Percentiles rank a stretch among this genome's conserved stretches.
These are phyloP conservation scores for Nannochloris sp. DNA, from an alignment of 139 green algal genomes.

Conservation along the genomic window DNA sequence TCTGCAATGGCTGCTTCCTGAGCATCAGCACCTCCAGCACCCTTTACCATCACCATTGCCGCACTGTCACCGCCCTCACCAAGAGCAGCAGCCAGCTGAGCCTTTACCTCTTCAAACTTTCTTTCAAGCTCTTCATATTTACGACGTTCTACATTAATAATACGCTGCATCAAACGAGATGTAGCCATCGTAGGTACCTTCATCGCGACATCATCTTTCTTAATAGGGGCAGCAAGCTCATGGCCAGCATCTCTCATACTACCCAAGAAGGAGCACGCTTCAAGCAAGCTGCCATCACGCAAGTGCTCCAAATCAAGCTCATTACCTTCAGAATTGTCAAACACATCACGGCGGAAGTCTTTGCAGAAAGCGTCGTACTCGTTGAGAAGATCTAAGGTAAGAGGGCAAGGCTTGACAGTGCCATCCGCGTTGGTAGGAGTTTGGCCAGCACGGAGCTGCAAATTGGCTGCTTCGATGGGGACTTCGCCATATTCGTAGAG, in stretches of 20 bases:
- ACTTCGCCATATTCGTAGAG: slow-evolving; percentile 7
- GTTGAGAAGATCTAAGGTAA: slow-evolving; percentile 19
- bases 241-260: background rate
- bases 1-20: background rate
- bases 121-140: background rate
- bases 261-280: background rate
- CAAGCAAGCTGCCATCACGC: background rate
- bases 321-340: background rate
- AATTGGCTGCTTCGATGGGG: background rate
- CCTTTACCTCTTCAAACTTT: background rate
- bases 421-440: background rate
- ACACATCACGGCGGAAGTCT: background rate
- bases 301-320: slow-evolving; percentile 9
- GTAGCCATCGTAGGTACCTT: slow-evolving; percentile 13
- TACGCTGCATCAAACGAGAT: slow-evolving; percentile 4
- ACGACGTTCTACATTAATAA: slow-evolving; percentile 1
- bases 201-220: slow-evolving; percentile 11
- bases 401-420: background rate
- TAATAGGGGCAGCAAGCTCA: background rate
- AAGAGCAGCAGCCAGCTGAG: background rate
- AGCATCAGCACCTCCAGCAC: background rate
- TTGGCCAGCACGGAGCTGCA: slow-evolving; percentile 3
- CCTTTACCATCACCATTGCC: no score
- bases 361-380: slow-evolving; percentile 17
- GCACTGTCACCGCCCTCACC: no score